Percentiles rank a stretch among this genome's conserved stretches.
Conservation (phyloP, 1,284 basidiomycete species). For the Taiwanofungus camphoratus region DNA sequence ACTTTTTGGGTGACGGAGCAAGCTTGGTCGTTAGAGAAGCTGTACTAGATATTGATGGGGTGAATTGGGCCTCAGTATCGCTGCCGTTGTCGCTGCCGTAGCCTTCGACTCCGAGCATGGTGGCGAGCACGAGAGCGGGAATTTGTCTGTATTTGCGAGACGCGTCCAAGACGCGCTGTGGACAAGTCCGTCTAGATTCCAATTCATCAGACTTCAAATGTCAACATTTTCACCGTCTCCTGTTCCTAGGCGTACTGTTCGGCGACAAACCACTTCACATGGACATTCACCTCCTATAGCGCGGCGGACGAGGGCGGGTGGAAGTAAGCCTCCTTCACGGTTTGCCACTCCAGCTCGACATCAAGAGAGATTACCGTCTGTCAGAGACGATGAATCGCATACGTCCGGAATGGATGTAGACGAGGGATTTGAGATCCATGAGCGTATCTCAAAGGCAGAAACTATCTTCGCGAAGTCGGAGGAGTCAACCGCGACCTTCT, state of each 20-base stretch:
- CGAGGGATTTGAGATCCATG: conserved; percentile 30
- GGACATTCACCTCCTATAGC: conserved; percentile 21
- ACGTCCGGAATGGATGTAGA: conserved; percentile 61
- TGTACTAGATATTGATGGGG: conserved; percentile 9
- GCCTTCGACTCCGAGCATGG: conserved; percentile 68
- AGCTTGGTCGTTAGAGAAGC: conserved; percentile 18
- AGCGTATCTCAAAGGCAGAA: conserved; percentile 37
- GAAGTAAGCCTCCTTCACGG: conserved; percentile 25
- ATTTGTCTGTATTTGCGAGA: conserved; percentile 11
- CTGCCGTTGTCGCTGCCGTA: conserved; percentile 68
- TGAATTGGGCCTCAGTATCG: conserved; percentile 34
- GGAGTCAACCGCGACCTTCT: conserved; percentile 63
- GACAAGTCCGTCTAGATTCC: conserved; percentile 10
- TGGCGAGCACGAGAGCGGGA: conserved; percentile 13
- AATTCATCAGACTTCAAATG: conserved; percentile 16
- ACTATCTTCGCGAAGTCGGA: conserved; percentile 65
- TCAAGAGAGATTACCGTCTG: conserved; percentile 9
- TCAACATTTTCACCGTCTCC: conserved; percentile 26
- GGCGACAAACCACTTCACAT: conserved; percentile 16
- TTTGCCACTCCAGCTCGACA: conserved; percentile 25
- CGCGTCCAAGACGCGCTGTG: conserved; percentile 14
- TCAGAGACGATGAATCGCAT: conserved; percentile 33
- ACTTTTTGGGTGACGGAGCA: conserved; percentile 27
- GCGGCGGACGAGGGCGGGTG: conserved; percentile 14
- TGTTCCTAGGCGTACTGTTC: conserved; percentile 25